Evolutionary conservation across 2,329 filamentous ascomycete species (phyloP).

Genomic region (Colletotrichum lupini): DNA sequence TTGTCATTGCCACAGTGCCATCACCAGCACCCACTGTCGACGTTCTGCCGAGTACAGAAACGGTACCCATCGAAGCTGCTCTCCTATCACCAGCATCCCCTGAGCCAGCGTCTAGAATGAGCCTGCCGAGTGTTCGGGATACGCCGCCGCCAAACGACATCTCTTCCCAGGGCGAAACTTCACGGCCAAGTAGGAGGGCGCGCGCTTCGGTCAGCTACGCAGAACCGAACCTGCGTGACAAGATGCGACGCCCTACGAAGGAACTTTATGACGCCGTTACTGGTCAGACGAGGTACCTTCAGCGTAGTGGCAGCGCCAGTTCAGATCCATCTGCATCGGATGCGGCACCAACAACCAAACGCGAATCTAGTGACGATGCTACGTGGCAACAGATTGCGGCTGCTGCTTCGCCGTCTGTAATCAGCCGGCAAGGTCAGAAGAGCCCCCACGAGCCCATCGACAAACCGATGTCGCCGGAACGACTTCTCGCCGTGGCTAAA

Average conservation of each 20-base stretch:
- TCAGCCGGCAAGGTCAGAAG: neutral
- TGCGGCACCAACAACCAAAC: conserved; percentile 44
- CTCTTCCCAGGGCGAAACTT: conserved; percentile 64
- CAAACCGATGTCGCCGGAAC: conserved; percentile 46
- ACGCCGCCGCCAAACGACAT: conserved; percentile 72
- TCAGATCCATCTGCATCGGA: conserved; percentile 51
- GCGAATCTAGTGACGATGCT: conserved; percentile 44
- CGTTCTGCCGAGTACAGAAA: conserved; percentile 39
- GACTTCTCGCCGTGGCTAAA: conserved; percentile 47
- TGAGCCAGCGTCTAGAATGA: conserved; percentile 50
- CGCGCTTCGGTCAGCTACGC: conserved; percentile 81
- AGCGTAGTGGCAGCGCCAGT: conserved; percentile 44
- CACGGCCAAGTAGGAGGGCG: conserved; percentile 74
- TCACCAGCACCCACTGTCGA: conserved; percentile 22
- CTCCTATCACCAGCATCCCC: conserved; percentile 62
- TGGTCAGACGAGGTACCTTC: conserved; percentile 66
- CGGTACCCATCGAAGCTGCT: conserved; percentile 52
- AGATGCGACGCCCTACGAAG: conserved; percentile 85
- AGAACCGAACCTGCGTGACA: conserved; percentile 82
- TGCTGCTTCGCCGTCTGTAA: conserved; percentile 1
- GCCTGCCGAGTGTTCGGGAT: conserved; percentile 57
- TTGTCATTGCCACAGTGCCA: conserved; percentile 6
- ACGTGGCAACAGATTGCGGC: conserved; percentile 46
- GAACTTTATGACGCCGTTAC: conserved; percentile 79
- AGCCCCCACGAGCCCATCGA: conserved; percentile 55